Evolutionary conservation across 2,329 filamentous ascomycete species (phyloP), one percentile per base, ranked within the genome.

Genomic region (Colletotrichum orchidophilum): DNA sequence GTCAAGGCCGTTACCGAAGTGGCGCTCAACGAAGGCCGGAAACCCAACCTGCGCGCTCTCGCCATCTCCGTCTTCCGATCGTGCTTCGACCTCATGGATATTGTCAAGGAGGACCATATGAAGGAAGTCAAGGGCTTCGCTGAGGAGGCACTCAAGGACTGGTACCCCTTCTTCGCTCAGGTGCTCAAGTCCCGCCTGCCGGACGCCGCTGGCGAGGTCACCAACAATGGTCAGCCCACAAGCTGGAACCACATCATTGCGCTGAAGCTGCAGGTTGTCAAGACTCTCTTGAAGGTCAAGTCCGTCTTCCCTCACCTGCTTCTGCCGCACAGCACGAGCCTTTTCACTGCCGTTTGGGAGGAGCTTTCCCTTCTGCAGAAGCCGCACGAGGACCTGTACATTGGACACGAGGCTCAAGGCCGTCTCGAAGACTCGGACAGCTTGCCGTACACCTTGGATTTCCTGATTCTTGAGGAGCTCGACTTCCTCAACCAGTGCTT

Each of bases 31-130:
- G 89, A 93, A 70, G 87, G 87, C 72, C 90, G 94, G 76, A 95
- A 94, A 78, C 87, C 93, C 11, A 90, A 90, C 71, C 86, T 97
- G 70, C 90, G 96, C 72, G 94, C 95, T 33, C 86, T 98, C 75
- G 94, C 96, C 49, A 92, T 98, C 52, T 94, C 93, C 50, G 94
- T 98, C 69, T 97, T 98, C 86, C 90, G 94, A 68, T 91, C 91
- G 59, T 97, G 94, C 82, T 97, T 99, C 80, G 95, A 98, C 79
- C 94, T 96, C 67, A 90, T 99, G 84, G 95, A 98, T 82, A 97
- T 98, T 90, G 93, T 98, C 75, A 93, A 97, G 86, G 95, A 97
- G 75, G 94, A 97, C 75, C 94, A 98, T 82, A 93, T 94, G 77
- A 88, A 88, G 69, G 94, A 94, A 66, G 94, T 98, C 72, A 96